Conservation (phyloP, 139 green algal species). For the Eudorina sp. region DNA sequence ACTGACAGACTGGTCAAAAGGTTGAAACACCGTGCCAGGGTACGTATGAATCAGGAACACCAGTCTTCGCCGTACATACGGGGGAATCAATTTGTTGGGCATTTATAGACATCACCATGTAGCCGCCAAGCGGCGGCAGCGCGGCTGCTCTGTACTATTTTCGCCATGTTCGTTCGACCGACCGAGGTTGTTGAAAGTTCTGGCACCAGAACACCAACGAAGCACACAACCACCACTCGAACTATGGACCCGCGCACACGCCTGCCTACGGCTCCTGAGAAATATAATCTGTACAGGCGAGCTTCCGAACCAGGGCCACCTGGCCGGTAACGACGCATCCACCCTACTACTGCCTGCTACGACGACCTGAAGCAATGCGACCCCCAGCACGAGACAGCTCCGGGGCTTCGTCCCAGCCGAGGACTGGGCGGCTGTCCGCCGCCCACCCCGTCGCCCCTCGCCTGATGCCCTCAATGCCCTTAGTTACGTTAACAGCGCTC, state of each 20-base stretch:
- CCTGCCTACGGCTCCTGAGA: slow-evolving; percentile 23
- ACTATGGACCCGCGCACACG: slow-evolving; percentile 25
- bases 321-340: not conserved
- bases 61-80: slow-evolving; percentile 43
- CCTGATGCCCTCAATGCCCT: not conserved
- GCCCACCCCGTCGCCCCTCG: not conserved
- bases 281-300: slow-evolving; percentile 36
- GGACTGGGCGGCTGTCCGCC: not conserved
- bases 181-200: slow-evolving; percentile 8
- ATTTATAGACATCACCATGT: slow-evolving; percentile 46
- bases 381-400: too few species aligned
- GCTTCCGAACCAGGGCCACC: not conserved
- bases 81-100: slow-evolving; percentile 39
- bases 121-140: slow-evolving; percentile 10
- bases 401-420: too few species aligned
- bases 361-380: not conserved
- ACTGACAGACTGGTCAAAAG: slow-evolving; percentile 31
- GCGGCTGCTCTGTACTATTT: slow-evolving; percentile 39
- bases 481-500: not conserved
- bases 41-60: slow-evolving; percentile 41
- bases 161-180: slow-evolving; percentile 26
- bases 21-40: slow-evolving; percentile 7
- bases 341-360: not conserved
- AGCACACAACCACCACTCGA: slow-evolving; percentile 6
- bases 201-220: slow-evolving; percentile 25